A percentile compares a stretch with the other conserved stretches of the same genome.
Conservation (phyloP, 179 eudicot genomes). For the Beta corolliflora region DNA sequence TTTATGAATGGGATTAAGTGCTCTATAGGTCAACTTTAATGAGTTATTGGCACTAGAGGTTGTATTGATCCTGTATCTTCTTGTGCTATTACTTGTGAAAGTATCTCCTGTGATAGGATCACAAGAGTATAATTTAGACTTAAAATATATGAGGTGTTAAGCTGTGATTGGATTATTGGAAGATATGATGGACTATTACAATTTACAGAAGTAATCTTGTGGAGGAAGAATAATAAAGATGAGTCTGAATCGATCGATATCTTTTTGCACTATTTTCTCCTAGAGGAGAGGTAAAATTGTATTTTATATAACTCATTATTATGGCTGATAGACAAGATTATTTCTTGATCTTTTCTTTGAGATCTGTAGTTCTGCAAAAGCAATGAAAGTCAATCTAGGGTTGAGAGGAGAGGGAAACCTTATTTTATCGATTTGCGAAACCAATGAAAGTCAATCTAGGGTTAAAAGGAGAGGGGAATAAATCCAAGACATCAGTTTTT, state of each 20-base stretch:
- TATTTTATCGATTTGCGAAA: too few species aligned
- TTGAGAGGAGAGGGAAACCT: background rate
- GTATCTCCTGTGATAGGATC: background rate
- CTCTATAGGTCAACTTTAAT: background rate
- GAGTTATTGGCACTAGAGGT: background rate
- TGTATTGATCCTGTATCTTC: background rate
- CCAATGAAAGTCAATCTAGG: background rate
- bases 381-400: too few species aligned
- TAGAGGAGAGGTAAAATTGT: background rate
- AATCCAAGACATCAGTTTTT: background rate
- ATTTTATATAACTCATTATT: background rate
- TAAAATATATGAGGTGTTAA: background rate
- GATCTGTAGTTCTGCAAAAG: too few species aligned
- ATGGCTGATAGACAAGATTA: background rate
- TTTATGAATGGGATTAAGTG: background rate
- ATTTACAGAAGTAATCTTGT: too few species aligned
- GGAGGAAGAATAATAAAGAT: too few species aligned
- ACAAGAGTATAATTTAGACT: background rate
- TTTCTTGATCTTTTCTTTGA: background rate
- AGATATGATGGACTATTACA: background rate
- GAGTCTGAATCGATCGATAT: background rate
- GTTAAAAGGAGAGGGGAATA: background rate
- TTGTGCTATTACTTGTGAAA: constrained; percentile 5
- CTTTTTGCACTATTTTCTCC: background rate
- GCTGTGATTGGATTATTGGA: background rate